phyloP scores from a whole-genome alignment of 331 rosid species.

The Pyracantha coccinea region DNA sequence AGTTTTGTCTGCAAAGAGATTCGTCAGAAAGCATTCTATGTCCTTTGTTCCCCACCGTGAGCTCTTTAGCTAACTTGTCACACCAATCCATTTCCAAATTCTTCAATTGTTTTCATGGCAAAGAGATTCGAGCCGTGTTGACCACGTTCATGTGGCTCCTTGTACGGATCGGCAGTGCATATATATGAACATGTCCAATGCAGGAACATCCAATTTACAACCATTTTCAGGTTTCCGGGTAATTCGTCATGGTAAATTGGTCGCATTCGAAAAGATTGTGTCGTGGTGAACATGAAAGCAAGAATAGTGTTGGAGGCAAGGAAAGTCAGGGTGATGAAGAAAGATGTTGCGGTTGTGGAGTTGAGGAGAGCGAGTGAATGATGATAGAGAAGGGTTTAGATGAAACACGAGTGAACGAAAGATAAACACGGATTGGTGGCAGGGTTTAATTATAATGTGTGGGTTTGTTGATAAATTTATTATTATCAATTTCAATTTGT shows the following conservation, averaged over 20 bases:
- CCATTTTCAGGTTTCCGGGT: constrained; percentile 2
- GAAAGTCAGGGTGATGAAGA: constrained; percentile 21
- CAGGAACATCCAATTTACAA: constrained; percentile 13
- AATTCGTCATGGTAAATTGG: constrained; percentile 14
- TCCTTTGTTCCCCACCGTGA: too few species aligned
- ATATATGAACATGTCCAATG: constrained; percentile 31
- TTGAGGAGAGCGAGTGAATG: constrained; percentile 11
- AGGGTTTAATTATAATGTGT: too few species aligned
- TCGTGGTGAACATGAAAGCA: constrained; percentile 17
- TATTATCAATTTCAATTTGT: too few species aligned
- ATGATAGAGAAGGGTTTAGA: constrained; percentile 19
- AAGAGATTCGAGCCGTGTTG: constrained; percentile 19
- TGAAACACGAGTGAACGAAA: constrained; percentile 7
- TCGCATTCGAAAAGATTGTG: constrained; percentile 23
- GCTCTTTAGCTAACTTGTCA: too few species aligned
- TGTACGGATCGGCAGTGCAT: constrained; percentile 41
- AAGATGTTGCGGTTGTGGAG: constrained; percentile 5
- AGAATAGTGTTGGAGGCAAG: constrained; percentile 21
- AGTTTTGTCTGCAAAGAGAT: too few species aligned
- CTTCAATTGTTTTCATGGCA: too few species aligned
- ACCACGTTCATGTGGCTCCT: constrained; percentile 41
- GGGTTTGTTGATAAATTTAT: too few species aligned
- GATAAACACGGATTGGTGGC: too few species aligned
- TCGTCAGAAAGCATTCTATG: too few species aligned
- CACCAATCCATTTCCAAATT: too few species aligned